These are phyloP conservation scores for Draba incana DNA, from an alignment of 345 rosid genomes.

Conservation along the genomic window DNA sequence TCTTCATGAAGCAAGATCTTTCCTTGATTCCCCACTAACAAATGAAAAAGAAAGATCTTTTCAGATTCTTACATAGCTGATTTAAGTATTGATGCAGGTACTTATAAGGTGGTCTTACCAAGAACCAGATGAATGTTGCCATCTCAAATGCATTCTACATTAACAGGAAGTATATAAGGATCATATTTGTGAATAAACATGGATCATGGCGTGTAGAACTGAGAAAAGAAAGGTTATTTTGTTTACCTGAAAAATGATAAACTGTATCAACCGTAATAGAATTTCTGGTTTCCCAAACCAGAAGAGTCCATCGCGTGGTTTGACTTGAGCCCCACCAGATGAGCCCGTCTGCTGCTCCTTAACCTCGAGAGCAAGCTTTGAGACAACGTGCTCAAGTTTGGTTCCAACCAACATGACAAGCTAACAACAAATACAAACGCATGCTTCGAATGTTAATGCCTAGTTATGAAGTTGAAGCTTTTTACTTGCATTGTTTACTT, in stretches of 20 bases:
- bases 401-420: conserved; percentile 91
- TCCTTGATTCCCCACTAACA: conserved; percentile 81
- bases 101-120: conserved; percentile 53
- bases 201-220: not conserved
- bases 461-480: not conserved
- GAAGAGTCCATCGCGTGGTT: conserved; percentile 87
- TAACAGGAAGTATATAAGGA: conserved; percentile 21
- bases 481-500: conserved; percentile 43
- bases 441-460: conserved; percentile 15
- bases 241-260: conserved; percentile 85
- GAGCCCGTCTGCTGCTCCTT: conserved; percentile 71
- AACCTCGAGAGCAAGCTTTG: conserved; percentile 83
- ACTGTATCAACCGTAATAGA: conserved; percentile 69
- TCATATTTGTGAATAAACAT: conserved; percentile 2
- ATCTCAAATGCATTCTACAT: conserved; percentile 95
- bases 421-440: conserved; percentile 44
- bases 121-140: conserved; percentile 95
- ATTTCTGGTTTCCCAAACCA: conserved; percentile 97
- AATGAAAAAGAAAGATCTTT: not conserved
- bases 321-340: conserved; percentile 68
- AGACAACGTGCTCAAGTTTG: conserved; percentile 91
- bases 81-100: conserved; percentile 6
- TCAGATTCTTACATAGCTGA: not conserved
- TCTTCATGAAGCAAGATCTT: conserved; percentile 91
- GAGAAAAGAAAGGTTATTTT: not conserved